Evolutionary conservation across 768 basidiomycete genomes (phyloP).

Genomic region (Fistulinella prunicolor): DNA sequence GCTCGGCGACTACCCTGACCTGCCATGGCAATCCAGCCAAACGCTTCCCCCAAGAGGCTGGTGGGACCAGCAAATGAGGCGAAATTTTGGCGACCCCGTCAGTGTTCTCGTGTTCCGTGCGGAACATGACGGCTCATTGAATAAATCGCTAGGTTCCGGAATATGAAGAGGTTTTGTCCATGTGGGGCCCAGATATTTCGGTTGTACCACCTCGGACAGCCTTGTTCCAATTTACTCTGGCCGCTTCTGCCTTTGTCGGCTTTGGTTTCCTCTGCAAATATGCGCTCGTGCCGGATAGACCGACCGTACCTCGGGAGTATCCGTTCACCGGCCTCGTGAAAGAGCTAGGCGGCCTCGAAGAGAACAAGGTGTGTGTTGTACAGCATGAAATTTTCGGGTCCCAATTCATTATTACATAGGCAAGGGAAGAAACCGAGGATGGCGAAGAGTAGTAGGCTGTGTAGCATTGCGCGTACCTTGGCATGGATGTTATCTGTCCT

Average conservation of each 20-base stretch:
- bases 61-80: conserved; percentile 72
- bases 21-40: conserved; percentile 67
- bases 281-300: conserved; percentile 54
- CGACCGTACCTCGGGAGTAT: conserved; percentile 69
- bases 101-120: conserved; percentile 23
- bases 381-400: background rate
- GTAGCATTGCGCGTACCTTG: conserved; percentile 5
- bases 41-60: conserved; percentile 62
- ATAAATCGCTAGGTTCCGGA: conserved; percentile 62
- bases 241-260: conserved; percentile 56
- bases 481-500: background rate
- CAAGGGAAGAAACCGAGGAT: conserved; percentile 33
- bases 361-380: conserved; percentile 60
- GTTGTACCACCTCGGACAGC: conserved; percentile 58
- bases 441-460: conserved; percentile 34
- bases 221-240: conserved; percentile 62
- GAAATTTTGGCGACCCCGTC: conserved; percentile 81
- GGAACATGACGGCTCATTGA: conserved; percentile 15
- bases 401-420: conserved; percentile 26
- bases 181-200: conserved; percentile 85
- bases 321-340: conserved; percentile 71
- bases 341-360: conserved; percentile 77
- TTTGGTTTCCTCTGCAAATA: conserved; percentile 61
- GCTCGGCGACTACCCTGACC: conserved; percentile 67
- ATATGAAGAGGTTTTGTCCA: conserved; percentile 74